Evolutionary conservation across 2,329 filamentous ascomycete species (phyloP).

Genomic region (Aspergillus pseudonomiae): DNA sequence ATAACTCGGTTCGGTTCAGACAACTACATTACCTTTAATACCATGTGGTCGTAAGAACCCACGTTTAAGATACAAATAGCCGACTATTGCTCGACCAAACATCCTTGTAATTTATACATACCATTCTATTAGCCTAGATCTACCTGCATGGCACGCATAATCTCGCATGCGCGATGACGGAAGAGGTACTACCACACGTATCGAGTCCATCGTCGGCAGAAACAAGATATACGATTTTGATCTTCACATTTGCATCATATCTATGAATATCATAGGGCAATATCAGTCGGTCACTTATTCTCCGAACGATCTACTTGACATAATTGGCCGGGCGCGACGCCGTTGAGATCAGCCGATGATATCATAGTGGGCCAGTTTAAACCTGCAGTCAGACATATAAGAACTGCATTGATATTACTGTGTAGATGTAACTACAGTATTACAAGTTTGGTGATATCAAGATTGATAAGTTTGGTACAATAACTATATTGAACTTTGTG

Average conservation of each 20-base stretch:
- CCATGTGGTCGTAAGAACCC: neutral
- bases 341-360: constrained; percentile 2
- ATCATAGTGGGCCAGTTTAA: constrained; percentile 1
- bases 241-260: neutral
- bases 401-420: neutral
- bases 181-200: neutral
- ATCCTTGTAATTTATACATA: neutral
- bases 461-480: neutral
- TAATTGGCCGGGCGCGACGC: neutral
- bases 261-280: neutral
- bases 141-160: neutral
- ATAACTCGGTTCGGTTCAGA: neutral
- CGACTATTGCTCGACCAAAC: no score
- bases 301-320: neutral
- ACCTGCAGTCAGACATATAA: neutral
- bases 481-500: neutral
- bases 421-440: neutral
- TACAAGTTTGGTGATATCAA: neutral
- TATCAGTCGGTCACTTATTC: neutral
- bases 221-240: neutral
- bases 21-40: neutral
- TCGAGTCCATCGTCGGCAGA: neutral
- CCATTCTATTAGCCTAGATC: neutral
- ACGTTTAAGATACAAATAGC: neutral
- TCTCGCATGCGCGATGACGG: neutral